Evolutionary conservation across 805 yeast species (phyloP), one percentile per base, ranked within the genome.

Genomic region (Hemisphaericaspora nanyangensis): DNA sequence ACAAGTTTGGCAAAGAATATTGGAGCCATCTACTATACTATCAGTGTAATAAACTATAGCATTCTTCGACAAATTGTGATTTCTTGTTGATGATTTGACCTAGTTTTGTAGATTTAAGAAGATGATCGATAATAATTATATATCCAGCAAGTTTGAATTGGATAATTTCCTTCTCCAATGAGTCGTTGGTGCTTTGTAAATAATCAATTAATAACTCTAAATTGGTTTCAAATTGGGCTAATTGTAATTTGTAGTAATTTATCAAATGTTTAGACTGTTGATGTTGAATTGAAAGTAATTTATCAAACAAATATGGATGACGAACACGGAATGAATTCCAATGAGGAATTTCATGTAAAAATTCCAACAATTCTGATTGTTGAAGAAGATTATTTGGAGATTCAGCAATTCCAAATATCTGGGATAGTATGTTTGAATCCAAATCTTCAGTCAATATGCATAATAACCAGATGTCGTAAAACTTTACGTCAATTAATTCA

Each of bases 1-100:
- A 18, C 91, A 85, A 56, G 61, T 85, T 8, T 84, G 93, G 90
- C 72, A 75, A 45, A 58, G 55, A 34, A 12, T 15, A 38, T 29
- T 29, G 29, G 22, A 35, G 18, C 11, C 39, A 25, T 11, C 30
- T 24, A 20, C 29, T 34, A 34, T 42, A 36, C n/a, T 15, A 38
- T 25, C 25, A 31, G 22, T 38, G 17, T 15, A 41, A 25, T 11
- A 35, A 26, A 20, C 31, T 31, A 34, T 46, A 46, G 29, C 43
- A 35, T 18, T 27, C 8, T 20, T 35, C 22, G n/a, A 48, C 20
- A 22, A 35, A 35, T 10, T 25, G 26, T 17, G 32, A 31, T 24
- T 39, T 27, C 5, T 29, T 22, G 18, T 16, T 25, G 5, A 54
- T 29, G 10, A 45, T 30, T 1, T 29, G 28, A 13, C 51, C 48